These are phyloP conservation scores for Scheffersomyces lignicola DNA, from an alignment of 1,139 yeast species.

Conservation along the genomic window DNA sequence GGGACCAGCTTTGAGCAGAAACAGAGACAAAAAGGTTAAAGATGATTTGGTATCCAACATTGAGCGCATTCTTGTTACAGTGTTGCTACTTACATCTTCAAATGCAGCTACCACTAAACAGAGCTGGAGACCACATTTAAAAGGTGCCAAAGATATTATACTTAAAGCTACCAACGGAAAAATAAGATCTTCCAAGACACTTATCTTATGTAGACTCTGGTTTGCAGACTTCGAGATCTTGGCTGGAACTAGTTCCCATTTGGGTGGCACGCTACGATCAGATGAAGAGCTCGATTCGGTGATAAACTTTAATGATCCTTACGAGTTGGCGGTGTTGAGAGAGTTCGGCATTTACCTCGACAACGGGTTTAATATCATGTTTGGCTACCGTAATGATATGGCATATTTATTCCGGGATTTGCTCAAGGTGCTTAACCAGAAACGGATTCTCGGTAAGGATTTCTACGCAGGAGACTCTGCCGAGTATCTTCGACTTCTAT, in stretches of 20 bases:
- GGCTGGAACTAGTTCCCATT: conserved; percentile 58
- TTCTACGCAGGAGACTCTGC: conserved; percentile 13
- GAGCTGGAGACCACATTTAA: conserved; percentile 68
- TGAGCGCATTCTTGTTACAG: conserved; percentile 65
- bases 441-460: conserved; percentile 23
- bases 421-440: conserved; percentile 43
- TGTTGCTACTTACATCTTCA: conserved; percentile 60
- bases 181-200: conserved; percentile 27
- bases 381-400: conserved; percentile 55
- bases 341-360: conserved; percentile 31
- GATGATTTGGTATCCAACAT: conserved; percentile 42
- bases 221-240: conserved; percentile 60
- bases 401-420: conserved; percentile 49
- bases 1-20: conserved; percentile 32
- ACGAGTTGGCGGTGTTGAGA: conserved; percentile 32
- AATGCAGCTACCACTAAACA: conserved; percentile 60
- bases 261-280: conserved; percentile 59
- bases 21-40: conserved; percentile 20
- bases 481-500: conserved; percentile 24
- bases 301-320: conserved; percentile 42
- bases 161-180: conserved; percentile 40
- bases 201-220: conserved; percentile 65
- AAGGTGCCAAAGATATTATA: conserved; percentile 64
- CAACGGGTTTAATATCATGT: conserved; percentile 52
- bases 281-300: conserved; percentile 50